phyloP scores from a whole-genome alignment of 2,329 filamentous ascomycete species.

The Fusarium sp. region DNA sequence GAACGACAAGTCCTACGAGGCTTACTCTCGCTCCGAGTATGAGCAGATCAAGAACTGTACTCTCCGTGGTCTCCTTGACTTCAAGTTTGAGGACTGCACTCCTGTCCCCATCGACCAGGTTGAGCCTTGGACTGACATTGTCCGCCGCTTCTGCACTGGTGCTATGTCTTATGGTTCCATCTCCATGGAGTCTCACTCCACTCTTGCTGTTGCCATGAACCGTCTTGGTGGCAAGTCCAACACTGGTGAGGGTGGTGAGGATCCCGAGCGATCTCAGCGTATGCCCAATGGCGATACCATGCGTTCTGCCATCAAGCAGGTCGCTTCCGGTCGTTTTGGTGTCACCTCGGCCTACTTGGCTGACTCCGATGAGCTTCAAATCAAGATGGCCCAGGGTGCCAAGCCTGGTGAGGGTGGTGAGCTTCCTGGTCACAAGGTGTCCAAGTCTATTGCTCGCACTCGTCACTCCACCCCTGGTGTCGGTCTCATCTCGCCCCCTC shows the following conservation, averaged over 20 bases:
- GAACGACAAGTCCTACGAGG: slow-evolving; percentile 98
- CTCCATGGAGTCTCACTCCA: slow-evolving; percentile 98
- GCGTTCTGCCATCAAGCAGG: slow-evolving; percentile 97
- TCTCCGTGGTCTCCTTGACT: slow-evolving; percentile 92
- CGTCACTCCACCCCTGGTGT: slow-evolving; percentile 97
- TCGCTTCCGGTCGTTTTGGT: slow-evolving; percentile 95
- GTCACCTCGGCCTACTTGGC: slow-evolving; percentile 95
- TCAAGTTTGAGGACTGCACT: slow-evolving; percentile 88
- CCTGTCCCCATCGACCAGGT: slow-evolving; percentile 96
- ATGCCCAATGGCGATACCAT: slow-evolving; percentile 95
- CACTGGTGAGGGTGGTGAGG: slow-evolving; percentile 96
- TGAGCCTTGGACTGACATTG: slow-evolving; percentile 98
- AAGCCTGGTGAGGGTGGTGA: slow-evolving; percentile 99
- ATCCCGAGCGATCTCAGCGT: slow-evolving; percentile 87
- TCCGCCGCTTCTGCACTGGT: slow-evolving; percentile 94
- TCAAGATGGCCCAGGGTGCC: slow-evolving; percentile 99
- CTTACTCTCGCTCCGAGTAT: slow-evolving; percentile 92
- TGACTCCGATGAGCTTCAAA: slow-evolving; percentile 95
- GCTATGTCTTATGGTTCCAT: slow-evolving; percentile 99
- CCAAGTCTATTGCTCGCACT: slow-evolving; percentile 91
- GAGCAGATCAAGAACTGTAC: slow-evolving; percentile 98
- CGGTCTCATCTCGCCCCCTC: slow-evolving; percentile 93
- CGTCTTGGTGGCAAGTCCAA: slow-evolving; percentile 96
- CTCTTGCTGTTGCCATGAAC: slow-evolving; percentile 96
- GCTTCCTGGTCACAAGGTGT: slow-evolving; percentile 96